Evolutionary conservation across 1,139 yeast genomes (phyloP), one percentile per base, ranked within the genome.

Genomic region (Barnettozyma hawaiiensis): DNA sequence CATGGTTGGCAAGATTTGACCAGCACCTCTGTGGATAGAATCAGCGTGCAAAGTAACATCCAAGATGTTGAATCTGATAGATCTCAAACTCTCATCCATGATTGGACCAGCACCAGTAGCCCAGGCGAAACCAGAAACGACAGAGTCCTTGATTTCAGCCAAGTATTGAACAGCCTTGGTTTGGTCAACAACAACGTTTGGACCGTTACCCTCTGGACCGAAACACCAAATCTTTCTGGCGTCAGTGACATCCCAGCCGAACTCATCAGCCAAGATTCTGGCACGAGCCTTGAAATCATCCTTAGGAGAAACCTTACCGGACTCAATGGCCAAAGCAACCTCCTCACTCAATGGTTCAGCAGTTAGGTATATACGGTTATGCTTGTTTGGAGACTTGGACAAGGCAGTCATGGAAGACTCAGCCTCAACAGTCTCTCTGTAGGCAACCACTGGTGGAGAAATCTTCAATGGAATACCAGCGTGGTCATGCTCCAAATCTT

Each of bases 21-120:
- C 98, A 78, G 95, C 97, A 82, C 98, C 98, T 85, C 98, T 89
- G 86, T 92, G 98, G 76, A 92, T 92, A 74, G 98, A 96, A 85
- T 92, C 98, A 70, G 98, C 96, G 76, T 92, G 98, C 74, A 92
- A 81, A 63, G 97, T 90, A 69, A 92, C 98, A 84, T 92, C 98
- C 76, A 92, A 81, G 69, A 92, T 85, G 95, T 92, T 92, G 73
- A 87, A 77, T 78, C 98, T 87, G 66, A 89, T 80, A 65, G 95
- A 85, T 82, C 98, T 90, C 76, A 86, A 75, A 72, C 74, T 77
- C 81, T 92, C 98, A 78, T 95, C 96, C 66, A 92, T 78, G 70
- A 92, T 76, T 69, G 98, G 98, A 81, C 98, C 98, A 75, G 94
- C 97, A 81, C 86, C 90, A 69, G 97, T 79, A 75, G 97, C 97